phyloP scores from a whole-genome alignment of 225 moss, liverwort and hornwort genomes.

The Bryoerythrophyllum caledonicum region DNA sequence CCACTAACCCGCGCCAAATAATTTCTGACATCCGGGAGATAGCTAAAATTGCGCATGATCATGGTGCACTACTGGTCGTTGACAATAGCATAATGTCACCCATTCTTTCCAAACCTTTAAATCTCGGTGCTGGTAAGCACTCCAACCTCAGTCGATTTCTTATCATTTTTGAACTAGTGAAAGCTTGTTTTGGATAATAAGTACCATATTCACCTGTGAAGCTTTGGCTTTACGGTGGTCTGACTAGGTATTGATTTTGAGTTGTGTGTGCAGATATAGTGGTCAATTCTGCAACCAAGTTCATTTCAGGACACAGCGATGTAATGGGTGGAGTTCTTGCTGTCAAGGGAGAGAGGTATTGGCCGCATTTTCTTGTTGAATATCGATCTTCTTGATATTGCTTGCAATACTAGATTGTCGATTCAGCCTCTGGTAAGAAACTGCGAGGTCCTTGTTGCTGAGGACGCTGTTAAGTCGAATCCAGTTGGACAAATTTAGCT shows the following conservation, averaged over 20 bases:
- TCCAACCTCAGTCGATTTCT: not conserved
- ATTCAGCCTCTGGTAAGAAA: not conserved
- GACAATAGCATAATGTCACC: constrained; percentile 99
- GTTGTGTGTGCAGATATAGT: constrained; percentile 66
- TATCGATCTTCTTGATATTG: not conserved
- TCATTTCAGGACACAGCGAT: constrained; percentile 92
- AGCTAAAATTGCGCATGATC: constrained; percentile 67
- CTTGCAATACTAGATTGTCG: not conserved
- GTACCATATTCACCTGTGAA: not conserved
- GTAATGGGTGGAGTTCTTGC: constrained; percentile 95
- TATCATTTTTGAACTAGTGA: constrained; percentile 7
- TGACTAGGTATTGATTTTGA: constrained; percentile 1
- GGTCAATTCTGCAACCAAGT: constrained; percentile 95
- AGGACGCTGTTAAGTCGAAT: not conserved
- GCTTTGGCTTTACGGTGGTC: not conserved
- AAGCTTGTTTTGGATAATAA: constrained; percentile 1
- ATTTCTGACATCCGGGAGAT: constrained; percentile 88
- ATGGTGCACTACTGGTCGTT: constrained; percentile 77
- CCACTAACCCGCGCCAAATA: constrained; percentile 87
- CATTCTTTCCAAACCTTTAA: constrained; percentile 77
- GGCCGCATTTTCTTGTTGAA: not conserved
- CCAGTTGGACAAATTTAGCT: not conserved
- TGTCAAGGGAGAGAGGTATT: constrained; percentile 80
- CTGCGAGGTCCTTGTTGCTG: not conserved
- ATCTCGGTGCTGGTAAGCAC: constrained; percentile 78